Evolutionary conservation across 169 alveolate genomes (phyloP), one percentile per base, ranked within the genome.

Genomic region (Theileria orientalis): DNA sequence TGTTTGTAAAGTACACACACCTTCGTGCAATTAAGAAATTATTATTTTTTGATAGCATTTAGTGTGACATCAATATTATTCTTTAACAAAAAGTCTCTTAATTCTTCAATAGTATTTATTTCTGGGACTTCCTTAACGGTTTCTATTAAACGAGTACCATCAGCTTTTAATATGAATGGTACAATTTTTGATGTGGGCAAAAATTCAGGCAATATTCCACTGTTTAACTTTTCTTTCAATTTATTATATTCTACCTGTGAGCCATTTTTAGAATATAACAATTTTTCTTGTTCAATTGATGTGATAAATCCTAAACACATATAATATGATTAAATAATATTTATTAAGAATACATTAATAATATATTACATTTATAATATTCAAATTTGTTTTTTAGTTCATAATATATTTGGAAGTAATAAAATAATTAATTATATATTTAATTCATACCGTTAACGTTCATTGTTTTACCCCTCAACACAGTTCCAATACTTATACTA

Each of bases 221-320:
- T 37, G 44, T 5, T 7, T 37, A 37, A 7, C 5, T 7, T 7
- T 9, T 37, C 44, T 9, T 37, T 37, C 5, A 37, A 7, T 37
- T 5, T 37, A 5, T 37, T 37, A 37, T 7, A 37, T 37, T 37
- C 9, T 9, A 37, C 16, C 5, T 37, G 44, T 7, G 9, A 37
- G 16, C 37, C 37, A 32, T 56, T 56, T 29, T 23, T 37, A 56
- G 66, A 49, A 49, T 56, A 21, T 32, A 56, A 56, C 37, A 7
- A 8, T 23, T 29, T 56, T 8, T n/a, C n/a, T n/a, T 23, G 66
- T 56, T 33, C 29, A 56, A 56, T 56, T 30, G 40, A 3, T 27
- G 66, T 56, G 19, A 13, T 27, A 56, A 56, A 56, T 23, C 66
- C 66, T 56, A 27, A 56, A 56, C 60, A 16, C 35, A 21, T 5